Evolutionary conservation across 1,284 basidiomycete species (phyloP).

Genomic region (Austropuccinia psidii): DNA sequence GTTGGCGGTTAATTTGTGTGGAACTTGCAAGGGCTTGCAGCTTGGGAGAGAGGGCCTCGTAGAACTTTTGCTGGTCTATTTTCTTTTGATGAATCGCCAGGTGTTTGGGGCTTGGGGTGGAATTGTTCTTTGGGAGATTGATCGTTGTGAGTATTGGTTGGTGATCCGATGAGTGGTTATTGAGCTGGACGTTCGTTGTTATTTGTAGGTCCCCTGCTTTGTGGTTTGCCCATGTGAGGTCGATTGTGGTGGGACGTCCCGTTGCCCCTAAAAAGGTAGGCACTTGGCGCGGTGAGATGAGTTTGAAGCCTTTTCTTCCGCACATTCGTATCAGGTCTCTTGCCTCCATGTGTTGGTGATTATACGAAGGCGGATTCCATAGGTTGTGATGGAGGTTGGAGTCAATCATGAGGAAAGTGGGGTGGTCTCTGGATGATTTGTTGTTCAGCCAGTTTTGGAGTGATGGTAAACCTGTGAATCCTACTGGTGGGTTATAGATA

Average conservation of each 20-base stretch:
- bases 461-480: not conserved
- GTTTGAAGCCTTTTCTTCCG: not conserved
- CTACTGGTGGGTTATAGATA: conserved; percentile 5
- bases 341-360: not conserved
- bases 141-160: too few relatives aligned
- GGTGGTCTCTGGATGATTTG: not conserved
- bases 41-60: not conserved
- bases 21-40: not conserved
- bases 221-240: not conserved
- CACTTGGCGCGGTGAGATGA: not conserved
- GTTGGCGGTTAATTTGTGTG: too few relatives aligned
- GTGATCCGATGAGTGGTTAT: not conserved
- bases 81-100: not conserved
- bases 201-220: not conserved
- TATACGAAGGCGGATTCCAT: conserved; percentile 2
- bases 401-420: conserved; percentile 1
- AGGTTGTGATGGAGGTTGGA: conserved; percentile 5
- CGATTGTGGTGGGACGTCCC: not conserved
- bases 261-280: not conserved
- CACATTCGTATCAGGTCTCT: not conserved
- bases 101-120: not conserved
- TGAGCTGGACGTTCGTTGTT: not conserved
- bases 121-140: not conserved
- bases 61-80: not conserved
- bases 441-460: not conserved